Evolutionary conservation across 2,329 filamentous ascomycete species (phyloP).

Genomic region (Cytospora leucostoma): DNA sequence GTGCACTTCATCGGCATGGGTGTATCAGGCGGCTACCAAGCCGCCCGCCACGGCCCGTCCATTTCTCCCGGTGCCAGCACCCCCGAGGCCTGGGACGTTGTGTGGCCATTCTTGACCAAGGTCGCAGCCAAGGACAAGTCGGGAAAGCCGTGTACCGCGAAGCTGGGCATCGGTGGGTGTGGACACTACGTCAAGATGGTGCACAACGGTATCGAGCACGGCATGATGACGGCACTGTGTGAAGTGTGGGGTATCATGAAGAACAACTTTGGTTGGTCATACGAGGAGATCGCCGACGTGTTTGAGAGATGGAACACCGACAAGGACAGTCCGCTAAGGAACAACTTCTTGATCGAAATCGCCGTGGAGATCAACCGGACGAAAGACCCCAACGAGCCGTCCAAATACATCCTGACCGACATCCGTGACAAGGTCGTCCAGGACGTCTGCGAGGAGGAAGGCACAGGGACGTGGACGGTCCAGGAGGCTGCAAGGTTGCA

Average conservation of each 20-base stretch:
- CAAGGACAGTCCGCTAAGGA: slow-evolving; percentile 53
- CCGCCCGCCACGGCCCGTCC: slow-evolving; percentile 65
- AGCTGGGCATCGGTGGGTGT: slow-evolving; percentile 61
- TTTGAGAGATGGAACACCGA: slow-evolving; percentile 60
- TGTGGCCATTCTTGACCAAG: slow-evolving; percentile 61
- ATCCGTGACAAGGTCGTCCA: slow-evolving; percentile 73
- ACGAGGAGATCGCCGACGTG: slow-evolving; percentile 61
- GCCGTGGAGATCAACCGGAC: slow-evolving; percentile 61
- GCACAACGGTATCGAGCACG: slow-evolving; percentile 74
- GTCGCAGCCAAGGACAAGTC: slow-evolving; percentile 64
- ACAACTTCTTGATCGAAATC: slow-evolving; percentile 65
- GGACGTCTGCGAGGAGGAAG: slow-evolving; percentile 66
- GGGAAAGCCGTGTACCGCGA: slow-evolving; percentile 60
- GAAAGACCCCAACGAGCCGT: slow-evolving; percentile 40
- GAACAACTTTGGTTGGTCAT: slow-evolving; percentile 56
- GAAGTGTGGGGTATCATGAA: slow-evolving; percentile 68
- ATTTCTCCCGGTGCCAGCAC: slow-evolving; percentile 64
- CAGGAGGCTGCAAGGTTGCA: slow-evolving; percentile 63
- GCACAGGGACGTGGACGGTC: slow-evolving; percentile 67
- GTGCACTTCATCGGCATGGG: slow-evolving; percentile 69
- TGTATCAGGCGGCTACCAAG: slow-evolving; percentile 70
- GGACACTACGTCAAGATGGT: slow-evolving; percentile 78
- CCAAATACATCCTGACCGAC: slow-evolving; percentile 57
- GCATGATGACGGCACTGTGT: slow-evolving; percentile 65
- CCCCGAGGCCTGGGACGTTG: slow-evolving; percentile 54